These are phyloP conservation scores for Pseudogymnoascus sp. DNA, from an alignment of 2,329 filamentous ascomycete genomes.

Conservation along the genomic window DNA sequence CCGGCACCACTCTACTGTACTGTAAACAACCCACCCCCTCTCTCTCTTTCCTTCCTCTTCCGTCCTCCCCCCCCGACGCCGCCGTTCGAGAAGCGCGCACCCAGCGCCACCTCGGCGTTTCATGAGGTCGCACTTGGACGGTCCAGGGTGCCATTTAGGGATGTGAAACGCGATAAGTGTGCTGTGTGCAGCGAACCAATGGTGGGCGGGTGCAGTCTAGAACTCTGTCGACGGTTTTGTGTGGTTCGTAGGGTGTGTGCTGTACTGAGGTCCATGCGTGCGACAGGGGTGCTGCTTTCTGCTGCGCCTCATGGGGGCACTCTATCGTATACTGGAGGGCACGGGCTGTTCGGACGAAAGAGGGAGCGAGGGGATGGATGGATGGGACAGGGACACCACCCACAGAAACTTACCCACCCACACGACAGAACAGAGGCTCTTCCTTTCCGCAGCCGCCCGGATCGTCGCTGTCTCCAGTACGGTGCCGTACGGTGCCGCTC, in stretches of 20 bases:
- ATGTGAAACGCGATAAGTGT: background rate
- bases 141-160: background rate
- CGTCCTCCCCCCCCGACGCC: background rate
- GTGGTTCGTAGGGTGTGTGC: background rate
- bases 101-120: background rate
- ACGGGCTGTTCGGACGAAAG: background rate
- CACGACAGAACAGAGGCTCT: background rate
- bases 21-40: background rate
- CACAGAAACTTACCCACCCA: background rate
- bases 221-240: background rate
- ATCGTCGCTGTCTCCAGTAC: background rate
- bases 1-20: background rate
- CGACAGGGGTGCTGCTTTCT: background rate
- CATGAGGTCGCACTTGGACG: background rate
- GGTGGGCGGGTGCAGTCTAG: background rate
- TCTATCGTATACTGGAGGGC: background rate
- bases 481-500: background rate
- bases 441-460: background rate
- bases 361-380: background rate
- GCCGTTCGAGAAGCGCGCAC: background rate
- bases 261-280: background rate
- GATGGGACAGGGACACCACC: background rate
- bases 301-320: conserved; percentile 2
- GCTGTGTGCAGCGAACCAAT: background rate
- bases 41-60: background rate